phyloP scores from a whole-genome alignment of 768 basidiomycete genomes.

The Suillus brevipes region DNA sequence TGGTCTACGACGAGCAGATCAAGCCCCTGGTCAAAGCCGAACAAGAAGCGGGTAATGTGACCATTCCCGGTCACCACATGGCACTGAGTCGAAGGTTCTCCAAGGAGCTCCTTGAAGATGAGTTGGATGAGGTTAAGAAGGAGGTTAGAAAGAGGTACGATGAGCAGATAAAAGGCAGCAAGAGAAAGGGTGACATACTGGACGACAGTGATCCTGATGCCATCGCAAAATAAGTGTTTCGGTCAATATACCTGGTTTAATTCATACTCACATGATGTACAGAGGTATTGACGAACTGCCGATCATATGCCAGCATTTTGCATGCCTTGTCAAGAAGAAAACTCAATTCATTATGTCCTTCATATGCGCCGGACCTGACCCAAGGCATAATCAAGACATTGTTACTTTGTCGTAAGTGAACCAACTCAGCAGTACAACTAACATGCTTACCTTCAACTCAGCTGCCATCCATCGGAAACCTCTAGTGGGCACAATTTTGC shows the following conservation, averaged over 20 bases:
- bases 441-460: background rate
- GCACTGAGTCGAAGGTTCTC: background rate
- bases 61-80: background rate
- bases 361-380: slow-evolving; percentile 11
- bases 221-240: slow-evolving; percentile 5
- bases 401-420: slow-evolving; percentile 3
- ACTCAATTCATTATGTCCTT: slow-evolving; percentile 6
- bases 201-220: background rate
- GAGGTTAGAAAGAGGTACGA: slow-evolving; percentile 4
- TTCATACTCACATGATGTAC: background rate
- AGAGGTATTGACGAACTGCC: slow-evolving; percentile 9
- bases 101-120: slow-evolving; percentile 8
- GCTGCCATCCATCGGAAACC: slow-evolving; percentile 3
- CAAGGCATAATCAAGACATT: slow-evolving; percentile 7
- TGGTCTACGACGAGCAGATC: slow-evolving; percentile 3
- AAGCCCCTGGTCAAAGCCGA: slow-evolving; percentile 5
- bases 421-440: background rate
- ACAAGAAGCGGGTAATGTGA: background rate
- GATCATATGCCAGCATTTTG: background rate
- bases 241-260: background rate
- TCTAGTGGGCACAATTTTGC: slow-evolving; percentile 4
- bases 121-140: background rate
- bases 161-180: slow-evolving; percentile 1
- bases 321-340: background rate
- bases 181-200: background rate